phyloP scores from a whole-genome alignment of 2,329 filamentous ascomycete genomes.

The Fusarium sp. region DNA sequence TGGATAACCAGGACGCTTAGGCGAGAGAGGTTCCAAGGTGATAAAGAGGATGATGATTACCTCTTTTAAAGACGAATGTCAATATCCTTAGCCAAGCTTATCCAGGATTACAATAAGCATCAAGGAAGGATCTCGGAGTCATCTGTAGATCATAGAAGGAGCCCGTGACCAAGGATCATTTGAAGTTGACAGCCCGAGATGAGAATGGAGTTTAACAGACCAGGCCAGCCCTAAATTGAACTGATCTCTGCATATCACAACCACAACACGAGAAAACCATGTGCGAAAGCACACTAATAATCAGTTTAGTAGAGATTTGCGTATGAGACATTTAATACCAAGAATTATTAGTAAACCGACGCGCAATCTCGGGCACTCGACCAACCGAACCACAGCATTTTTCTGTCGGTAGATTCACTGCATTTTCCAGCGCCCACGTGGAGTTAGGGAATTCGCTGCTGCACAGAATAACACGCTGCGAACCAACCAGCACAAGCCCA shows the following conservation, averaged over 20 bases:
- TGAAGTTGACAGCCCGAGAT: constrained; percentile 7
- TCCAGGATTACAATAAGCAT: constrained; percentile 2
- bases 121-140: constrained; percentile 26
- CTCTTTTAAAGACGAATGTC: neutral
- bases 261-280: constrained; percentile 31
- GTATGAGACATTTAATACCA: constrained; percentile 32
- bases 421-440: constrained; percentile 40
- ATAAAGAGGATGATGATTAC: neutral
- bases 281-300: constrained; percentile 7
- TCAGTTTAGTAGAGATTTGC: neutral
- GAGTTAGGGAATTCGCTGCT: constrained; percentile 43
- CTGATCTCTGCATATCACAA: constrained; percentile 2
- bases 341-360: constrained; percentile 17
- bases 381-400: constrained; percentile 30
- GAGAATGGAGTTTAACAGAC: constrained; percentile 5
- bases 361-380: constrained; percentile 40
- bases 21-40: neutral
- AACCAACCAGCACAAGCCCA: constrained; percentile 15
- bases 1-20: neutral
- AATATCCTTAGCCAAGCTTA: neutral
- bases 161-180: constrained; percentile 15
- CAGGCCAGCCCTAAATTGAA: constrained; percentile 1
- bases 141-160: constrained; percentile 32
- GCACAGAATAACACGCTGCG: constrained; percentile 15
- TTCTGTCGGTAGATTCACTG: constrained; percentile 5